Evolutionary conservation across 2,329 filamentous ascomycete species (phyloP), one percentile per base, ranked within the genome.

Genomic region (Aulographum hederae): DNA sequence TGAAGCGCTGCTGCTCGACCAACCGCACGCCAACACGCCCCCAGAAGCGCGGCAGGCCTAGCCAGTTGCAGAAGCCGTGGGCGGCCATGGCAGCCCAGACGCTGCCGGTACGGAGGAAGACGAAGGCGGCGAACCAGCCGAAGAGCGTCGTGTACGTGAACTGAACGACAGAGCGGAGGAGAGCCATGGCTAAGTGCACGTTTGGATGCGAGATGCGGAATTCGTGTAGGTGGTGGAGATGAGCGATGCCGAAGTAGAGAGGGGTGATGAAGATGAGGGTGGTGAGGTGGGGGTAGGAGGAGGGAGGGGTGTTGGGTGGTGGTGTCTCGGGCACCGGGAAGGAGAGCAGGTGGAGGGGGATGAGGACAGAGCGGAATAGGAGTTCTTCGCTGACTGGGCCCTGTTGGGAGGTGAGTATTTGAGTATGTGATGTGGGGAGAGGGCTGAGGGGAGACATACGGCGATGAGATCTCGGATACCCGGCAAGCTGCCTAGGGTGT

Each of bases 151-250:
- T 98, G 54, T 92, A 98, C 3, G 67, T 62, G 44, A 98, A 77
- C 50, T 95, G 89, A 41, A 95, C 66, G 8, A 84, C 41, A 2
- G 81, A 82, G 31, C 81, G 73, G 18, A 78, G 47, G 4, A 89
- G 46, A 5, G 77, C 72, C 2, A 69, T 62, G 1, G 63, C 40
- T 10, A 74, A 46, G 1, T 79, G 68, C 2, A 76, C 72, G 38
- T 70, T 62, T 6, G 81, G 80, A 43, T 91, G 72, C 1, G 78
- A 80, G 35, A 92, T 62, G 34, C 78, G 69, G 54, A 92, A 93
- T 56, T 95, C 89, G 58, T 93, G 92, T 51, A 92, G 82, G 56
- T 98, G 89, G 55, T 98, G 86, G 30, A 92, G 56, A 56, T 98
- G 89, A 5, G 89, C 85, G 28, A 93, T 72, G 32, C 86, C 86